Evolutionary conservation across 208 protist genomes (phyloP), one percentile per base, ranked within the genome.

Genomic region (Tritrichomonas musculus): DNA sequence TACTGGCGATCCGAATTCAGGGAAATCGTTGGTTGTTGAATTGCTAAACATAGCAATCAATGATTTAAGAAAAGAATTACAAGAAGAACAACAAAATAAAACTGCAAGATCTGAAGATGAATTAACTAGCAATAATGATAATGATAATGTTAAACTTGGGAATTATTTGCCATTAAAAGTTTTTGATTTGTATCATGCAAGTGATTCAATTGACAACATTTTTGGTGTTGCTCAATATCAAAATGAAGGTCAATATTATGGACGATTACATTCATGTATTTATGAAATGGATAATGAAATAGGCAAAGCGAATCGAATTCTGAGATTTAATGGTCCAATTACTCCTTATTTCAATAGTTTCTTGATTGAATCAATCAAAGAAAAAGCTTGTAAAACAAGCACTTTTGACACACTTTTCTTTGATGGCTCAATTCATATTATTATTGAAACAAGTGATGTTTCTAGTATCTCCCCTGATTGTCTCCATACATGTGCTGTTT

Each of bases 281-380:
- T 82, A 30, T 53, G 33, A 82, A 20, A 25, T 82, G 73, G 50
- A 82, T 14, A 82, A 82, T 4, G 41, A 82, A 20, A 50, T 30
- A 50, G 41, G 33, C 47, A 33, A 82, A 60, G 22, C 8, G 30
- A 69, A 69, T 17, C 44, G 77, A 4, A 88, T 88, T 39, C 8
- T 88, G 1, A 53, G 77, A 88, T 88, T 88, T 36, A 88, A 88
- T 57, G 77, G 77, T 20, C 77, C 77, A 88, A 33, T 88, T 20
- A 55, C 47, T 60, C 33, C 41, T 2, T n/a, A 57, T 20, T 57
- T 88, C 39, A 47, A 57, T 88, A 53, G 13, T 2, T 88, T 44
- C 57, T 49, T 88, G 13, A 17, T 33, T 17, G 77, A 88, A 36
- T 57, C 44, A 8, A 57, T 88, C 20, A 25, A 44, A 3, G 33